phyloP scores from a whole-genome alignment of 257 asterid genomes.

The Nicotiana benthamiana region DNA sequence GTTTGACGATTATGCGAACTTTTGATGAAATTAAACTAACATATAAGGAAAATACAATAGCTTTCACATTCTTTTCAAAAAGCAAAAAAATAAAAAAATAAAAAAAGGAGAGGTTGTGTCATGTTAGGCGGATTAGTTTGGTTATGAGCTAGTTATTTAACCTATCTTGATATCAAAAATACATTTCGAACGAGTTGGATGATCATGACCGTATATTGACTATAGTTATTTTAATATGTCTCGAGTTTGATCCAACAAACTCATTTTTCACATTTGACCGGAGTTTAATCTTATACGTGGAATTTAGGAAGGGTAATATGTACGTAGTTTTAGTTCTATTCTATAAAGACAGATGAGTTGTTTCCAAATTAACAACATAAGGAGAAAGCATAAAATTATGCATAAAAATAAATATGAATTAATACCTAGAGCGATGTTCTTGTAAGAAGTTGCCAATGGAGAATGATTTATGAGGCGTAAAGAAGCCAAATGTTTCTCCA shows the following conservation, averaged over 20 bases:
- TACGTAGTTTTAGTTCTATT: no score
- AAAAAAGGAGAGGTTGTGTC: background rate
- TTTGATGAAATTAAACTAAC: background rate
- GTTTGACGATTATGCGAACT: background rate
- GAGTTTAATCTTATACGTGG: no score
- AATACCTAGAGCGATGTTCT: slow-evolving; percentile 30
- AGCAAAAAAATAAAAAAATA: background rate
- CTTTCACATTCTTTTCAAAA: background rate
- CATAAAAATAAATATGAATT: background rate
- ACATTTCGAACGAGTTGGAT: background rate
- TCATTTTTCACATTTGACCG: background rate
- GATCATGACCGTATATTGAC: background rate
- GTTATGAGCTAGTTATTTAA: background rate
- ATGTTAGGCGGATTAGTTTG: background rate
- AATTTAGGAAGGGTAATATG: no score
- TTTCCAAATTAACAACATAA: no score
- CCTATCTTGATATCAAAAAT: background rate
- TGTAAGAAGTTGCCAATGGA: slow-evolving; percentile 48
- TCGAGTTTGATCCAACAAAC: background rate
- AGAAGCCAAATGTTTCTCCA: slow-evolving; percentile 63
- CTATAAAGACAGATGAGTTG: no score
- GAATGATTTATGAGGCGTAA: slow-evolving; percentile 54
- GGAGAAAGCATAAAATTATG: background rate
- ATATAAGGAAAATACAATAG: background rate
- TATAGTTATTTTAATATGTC: background rate